Percentiles rank a stretch among this genome's conserved stretches.
These are phyloP conservation scores for Plasmodium reichenowi DNA, from an alignment of 169 alveolate species.

Conservation along the genomic window DNA sequence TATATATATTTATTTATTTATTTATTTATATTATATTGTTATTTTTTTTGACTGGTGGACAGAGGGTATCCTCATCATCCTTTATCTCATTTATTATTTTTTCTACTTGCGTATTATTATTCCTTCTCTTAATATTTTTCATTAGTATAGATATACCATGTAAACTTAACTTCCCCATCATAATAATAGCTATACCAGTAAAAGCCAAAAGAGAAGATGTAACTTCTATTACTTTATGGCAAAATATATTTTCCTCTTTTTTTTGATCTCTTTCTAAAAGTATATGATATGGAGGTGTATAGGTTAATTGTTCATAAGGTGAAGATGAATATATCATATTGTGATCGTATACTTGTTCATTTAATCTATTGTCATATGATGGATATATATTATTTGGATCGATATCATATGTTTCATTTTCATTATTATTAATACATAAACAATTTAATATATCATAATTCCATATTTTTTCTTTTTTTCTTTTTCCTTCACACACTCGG, in stretches of 20 bases:
- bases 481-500: no score
- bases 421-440: constrained; percentile 37
- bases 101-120: no score
- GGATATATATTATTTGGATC: constrained; percentile 11
- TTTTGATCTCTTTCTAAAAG: not conserved
- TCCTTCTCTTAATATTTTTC: not conserved
- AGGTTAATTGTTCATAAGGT: constrained; percentile 11
- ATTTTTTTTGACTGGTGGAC: no score
- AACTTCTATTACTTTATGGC: constrained; percentile 34
- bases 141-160: constrained; percentile 54
- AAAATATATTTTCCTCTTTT: constrained; percentile 16
- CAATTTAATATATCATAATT: constrained; percentile 19
- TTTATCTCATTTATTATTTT: not conserved
- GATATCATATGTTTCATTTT: constrained; percentile 26
- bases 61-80: not conserved
- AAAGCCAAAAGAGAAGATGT: constrained; percentile 61
- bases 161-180: constrained; percentile 65
- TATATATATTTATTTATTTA: not conserved
- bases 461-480: constrained; percentile 3
- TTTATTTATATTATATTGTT: no score
- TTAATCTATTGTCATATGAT: not conserved
- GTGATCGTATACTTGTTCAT: not conserved
- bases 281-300: constrained; percentile 31
- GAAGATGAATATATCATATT: constrained; percentile 4
- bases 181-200: constrained; percentile 52